Conservation (phyloP, 2,329 filamentous ascomycete species). For the Aureobasidium sp. region DNA sequence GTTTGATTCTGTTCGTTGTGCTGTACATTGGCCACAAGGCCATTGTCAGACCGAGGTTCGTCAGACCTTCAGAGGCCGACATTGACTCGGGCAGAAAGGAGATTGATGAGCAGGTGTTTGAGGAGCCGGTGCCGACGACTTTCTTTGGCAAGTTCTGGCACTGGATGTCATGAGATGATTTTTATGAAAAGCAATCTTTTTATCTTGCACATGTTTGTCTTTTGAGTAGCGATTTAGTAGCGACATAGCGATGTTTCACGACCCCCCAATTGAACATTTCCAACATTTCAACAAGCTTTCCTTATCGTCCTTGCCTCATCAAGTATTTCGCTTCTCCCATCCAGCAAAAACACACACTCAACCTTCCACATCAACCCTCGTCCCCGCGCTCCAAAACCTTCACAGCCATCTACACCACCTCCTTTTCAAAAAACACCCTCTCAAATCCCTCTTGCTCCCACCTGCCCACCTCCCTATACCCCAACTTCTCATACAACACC, state of each 20-base stretch:
- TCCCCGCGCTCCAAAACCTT: not conserved
- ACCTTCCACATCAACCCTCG: not conserved
- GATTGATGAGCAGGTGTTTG: slow-evolving; percentile 26
- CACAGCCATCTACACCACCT: not conserved
- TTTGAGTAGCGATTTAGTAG: not conserved
- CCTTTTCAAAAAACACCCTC: not conserved
- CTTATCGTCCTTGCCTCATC: not conserved
- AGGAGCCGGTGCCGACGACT: slow-evolving; percentile 1
- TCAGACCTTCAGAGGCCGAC: slow-evolving; percentile 37
- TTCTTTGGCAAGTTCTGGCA: slow-evolving; percentile 7
- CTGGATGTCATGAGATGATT: slow-evolving; percentile 1
- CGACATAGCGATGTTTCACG: not conserved
- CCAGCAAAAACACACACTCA: not conserved
- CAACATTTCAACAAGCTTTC: not conserved
- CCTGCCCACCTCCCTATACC: not conserved
- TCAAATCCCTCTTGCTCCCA: not conserved
- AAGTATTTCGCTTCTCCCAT: not conserved
- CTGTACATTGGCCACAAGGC: slow-evolving; percentile 68
- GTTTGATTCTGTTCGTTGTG: slow-evolving; percentile 63
- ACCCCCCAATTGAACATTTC: not conserved
- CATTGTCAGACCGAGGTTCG: slow-evolving; percentile 41
- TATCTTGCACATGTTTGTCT: not conserved
- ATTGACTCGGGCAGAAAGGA: slow-evolving; percentile 35
- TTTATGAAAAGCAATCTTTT: not conserved
- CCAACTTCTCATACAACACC: not conserved